Base-by-base conservation (phyloP, 768 basidiomycete species). In the Russula griseocarnosa region DNA sequence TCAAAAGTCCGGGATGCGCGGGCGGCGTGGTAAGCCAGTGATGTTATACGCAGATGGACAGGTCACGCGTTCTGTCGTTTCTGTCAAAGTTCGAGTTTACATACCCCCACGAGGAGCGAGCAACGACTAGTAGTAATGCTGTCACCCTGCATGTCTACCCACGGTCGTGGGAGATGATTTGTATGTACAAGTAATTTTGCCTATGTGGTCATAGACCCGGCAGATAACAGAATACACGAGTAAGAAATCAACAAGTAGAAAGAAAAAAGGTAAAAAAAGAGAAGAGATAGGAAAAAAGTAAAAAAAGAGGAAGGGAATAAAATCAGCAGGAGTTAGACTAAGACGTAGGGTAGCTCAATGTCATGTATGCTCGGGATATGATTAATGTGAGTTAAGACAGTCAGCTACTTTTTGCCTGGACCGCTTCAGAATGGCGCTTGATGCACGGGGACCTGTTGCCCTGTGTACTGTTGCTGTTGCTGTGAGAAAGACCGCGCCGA, bases 171-270 rank as follows among this genome's bases (percentile, higher is more conserved):
- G 26, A 34, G 28, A 40, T 52, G 47, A 24, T 57, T 5, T 46
- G 59, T 65, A 65, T 60, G 49, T 65, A 65, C 63, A 65, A 55
- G 49, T 65, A 65, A 65, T 65, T 61, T 65, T 65, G 63, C 49
- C 58, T 20, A 58, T 30, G 57, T 30, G 14, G 36, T 50, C 34
- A 16, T 14, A 55, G 1, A 42, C 32, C 42, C 56, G 51, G 32
- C 44, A 16, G 50, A 55, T 36, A 47, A 38, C 32, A 57, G 16
- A 42, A 58, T 63, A 60, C 63, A 64, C 28, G 30, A 46, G 51
- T 38, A 42, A 16, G 16, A 59, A 58, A 55, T 50, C 32, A 62
- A 26, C 49, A 16, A 34, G 14, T 26, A 36, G 30, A 30, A 30
- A 5, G 30, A 54, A 13, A 46, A 18, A 3, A 20, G 18, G n/a